Percentiles rank a stretch among this genome's conserved stretches.
phyloP scores from a whole-genome alignment of 73 alveolate species.

The Paramecium sexaurelia region DNA sequence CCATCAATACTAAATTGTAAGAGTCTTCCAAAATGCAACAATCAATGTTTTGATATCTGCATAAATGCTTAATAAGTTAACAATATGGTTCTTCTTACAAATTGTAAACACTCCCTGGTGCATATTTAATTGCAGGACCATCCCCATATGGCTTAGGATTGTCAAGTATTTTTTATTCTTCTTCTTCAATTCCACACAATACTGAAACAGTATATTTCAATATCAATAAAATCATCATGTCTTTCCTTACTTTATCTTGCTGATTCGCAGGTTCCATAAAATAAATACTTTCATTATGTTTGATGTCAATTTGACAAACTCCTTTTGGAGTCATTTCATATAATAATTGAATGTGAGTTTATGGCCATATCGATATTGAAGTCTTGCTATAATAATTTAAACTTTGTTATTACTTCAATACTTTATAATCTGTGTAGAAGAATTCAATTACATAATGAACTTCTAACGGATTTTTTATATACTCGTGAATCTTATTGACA shows the following conservation, averaged over 20 bases:
- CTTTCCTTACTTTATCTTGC: constrained; percentile 32
- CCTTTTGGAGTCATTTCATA: constrained; percentile 1
- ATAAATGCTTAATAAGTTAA: background rate
- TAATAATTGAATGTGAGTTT: background rate
- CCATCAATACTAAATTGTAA: background rate
- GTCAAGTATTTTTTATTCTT: background rate
- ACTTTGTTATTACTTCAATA: background rate
- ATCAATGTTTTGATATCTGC: background rate
- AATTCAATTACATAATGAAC: background rate
- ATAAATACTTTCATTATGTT: background rate
- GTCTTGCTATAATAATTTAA: background rate
- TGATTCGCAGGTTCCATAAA: constrained; percentile 40
- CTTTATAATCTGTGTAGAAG: constrained; percentile 7
- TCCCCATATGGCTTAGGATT: background rate
- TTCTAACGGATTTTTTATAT: background rate
- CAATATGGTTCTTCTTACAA: background rate
- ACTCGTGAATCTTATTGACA: background rate
- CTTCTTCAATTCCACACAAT: background rate
- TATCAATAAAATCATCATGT: background rate
- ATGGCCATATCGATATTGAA: constrained; percentile 4
- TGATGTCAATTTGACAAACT: background rate
- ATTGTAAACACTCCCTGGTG: background rate
- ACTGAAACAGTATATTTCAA: background rate
- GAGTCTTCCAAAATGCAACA: background rate
- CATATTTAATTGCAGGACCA: background rate